Percentiles rank a stretch among this genome's conserved stretches.
phyloP scores from a whole-genome alignment of 2,329 filamentous ascomycete species.

The Neofusicoccum cordaticola region DNA sequence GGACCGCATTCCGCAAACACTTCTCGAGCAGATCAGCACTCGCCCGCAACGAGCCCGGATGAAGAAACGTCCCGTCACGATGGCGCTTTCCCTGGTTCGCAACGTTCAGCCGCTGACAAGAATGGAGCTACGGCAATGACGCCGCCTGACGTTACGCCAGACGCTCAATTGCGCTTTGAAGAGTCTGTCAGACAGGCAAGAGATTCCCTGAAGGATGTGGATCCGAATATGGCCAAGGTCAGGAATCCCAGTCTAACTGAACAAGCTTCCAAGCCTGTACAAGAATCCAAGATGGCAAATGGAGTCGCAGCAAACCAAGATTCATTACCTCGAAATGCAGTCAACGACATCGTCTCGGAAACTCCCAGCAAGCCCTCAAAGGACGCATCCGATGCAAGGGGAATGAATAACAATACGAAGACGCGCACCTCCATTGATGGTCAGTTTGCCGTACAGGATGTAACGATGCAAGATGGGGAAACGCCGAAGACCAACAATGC shows the following conservation, averaged over 20 bases:
- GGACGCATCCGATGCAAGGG: background rate
- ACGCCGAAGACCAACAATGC: constrained; percentile 47
- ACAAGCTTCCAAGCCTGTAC: background rate
- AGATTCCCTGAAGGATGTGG: constrained; percentile 23
- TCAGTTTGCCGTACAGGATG: background rate
- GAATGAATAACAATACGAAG: background rate
- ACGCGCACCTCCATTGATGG: background rate
- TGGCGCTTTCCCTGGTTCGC: constrained; percentile 19
- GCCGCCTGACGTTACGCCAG: constrained; percentile 45
- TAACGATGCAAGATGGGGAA: constrained; percentile 43
- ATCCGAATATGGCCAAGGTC: background rate
- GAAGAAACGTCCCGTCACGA: constrained; percentile 51
- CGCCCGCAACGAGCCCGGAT: constrained; percentile 72
- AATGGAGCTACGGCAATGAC: background rate
- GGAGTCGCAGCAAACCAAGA: background rate
- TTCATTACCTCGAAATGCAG: background rate
- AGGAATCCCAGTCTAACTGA: background rate
- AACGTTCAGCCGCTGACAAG: constrained; percentile 27
- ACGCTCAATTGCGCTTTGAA: constrained; percentile 57
- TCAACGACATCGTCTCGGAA: background rate
- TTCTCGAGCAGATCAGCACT: constrained; percentile 64
- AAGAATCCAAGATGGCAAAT: background rate
- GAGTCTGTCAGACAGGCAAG: constrained; percentile 48
- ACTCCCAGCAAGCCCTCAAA: background rate
- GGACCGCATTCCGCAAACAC: constrained; percentile 70